phyloP scores from a whole-genome alignment of 192 early-diverging fungal species.

The Paraglomus brasilianum region DNA sequence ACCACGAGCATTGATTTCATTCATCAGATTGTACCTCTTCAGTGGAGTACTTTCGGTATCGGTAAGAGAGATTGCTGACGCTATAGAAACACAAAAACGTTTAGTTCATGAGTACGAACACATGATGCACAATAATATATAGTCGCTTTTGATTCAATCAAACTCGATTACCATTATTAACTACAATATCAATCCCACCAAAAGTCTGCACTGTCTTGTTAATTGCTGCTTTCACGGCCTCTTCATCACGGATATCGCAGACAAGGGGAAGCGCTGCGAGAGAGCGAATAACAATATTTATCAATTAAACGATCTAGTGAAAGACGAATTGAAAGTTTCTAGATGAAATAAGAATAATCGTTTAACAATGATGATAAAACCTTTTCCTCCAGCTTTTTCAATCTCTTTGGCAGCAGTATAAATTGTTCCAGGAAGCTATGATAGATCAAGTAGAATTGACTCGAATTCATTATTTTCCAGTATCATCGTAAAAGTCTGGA shows the following conservation, averaged over 20 bases:
- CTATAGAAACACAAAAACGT: constrained; percentile 17
- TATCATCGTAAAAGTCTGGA: neutral
- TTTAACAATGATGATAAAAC: constrained; percentile 11
- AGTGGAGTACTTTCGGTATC: constrained; percentile 52
- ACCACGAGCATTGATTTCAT: constrained; percentile 74
- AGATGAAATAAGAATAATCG: too few species aligned
- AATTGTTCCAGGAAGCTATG: constrained; percentile 80
- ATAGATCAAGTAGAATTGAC: neutral
- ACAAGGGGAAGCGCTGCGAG: constrained; percentile 64
- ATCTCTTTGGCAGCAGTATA: constrained; percentile 75
- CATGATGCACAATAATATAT: neutral
- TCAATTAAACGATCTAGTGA: neutral
- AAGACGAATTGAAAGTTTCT: neutral
- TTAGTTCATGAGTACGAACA: neutral
- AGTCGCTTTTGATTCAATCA: neutral
- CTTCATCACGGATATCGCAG: constrained; percentile 84
- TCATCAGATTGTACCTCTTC: constrained; percentile 76
- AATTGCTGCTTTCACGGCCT: constrained; percentile 67
- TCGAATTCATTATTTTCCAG: neutral
- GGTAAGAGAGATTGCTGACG: constrained; percentile 72
- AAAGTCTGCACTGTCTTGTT: constrained; percentile 63
- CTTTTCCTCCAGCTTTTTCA: constrained; percentile 67
- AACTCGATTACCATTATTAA: constrained; percentile 57
- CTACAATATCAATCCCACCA: constrained; percentile 79
- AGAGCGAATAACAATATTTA: neutral